Evolutionary conservation across 148 eudicot genomes (phyloP).

Genomic region (Tetragonia tetragonoides): DNA sequence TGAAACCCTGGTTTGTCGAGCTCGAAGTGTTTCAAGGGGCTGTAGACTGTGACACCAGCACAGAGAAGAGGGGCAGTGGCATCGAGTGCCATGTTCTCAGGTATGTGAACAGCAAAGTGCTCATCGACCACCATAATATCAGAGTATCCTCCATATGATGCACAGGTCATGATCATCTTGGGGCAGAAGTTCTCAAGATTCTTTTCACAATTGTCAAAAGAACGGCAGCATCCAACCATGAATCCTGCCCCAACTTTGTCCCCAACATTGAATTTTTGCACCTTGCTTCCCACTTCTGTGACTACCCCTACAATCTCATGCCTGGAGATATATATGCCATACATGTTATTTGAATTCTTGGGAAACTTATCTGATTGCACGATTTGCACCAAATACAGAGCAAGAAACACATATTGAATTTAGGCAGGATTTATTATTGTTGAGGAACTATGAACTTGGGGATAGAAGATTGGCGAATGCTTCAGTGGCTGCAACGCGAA

Average conservation of each 20-base stretch:
- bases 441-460: no score
- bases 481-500: no score
- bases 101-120: conserved; percentile 22
- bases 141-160: conserved; percentile 22
- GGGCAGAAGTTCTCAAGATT: conserved; percentile 28
- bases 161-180: conserved; percentile 12
- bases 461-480: no score
- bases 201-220: conserved; percentile 16
- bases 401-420: no score
- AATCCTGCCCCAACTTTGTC: conserved; percentile 31
- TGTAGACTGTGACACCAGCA: conserved; percentile 31
- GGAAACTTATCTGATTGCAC: no score
- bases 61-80: conserved; percentile 27
- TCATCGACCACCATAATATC: conserved; percentile 25
- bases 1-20: conserved; percentile 30
- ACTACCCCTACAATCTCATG: conserved; percentile 32
- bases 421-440: no score
- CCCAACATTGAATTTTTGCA: conserved; percentile 24
- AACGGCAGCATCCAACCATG: conserved; percentile 25
- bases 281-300: conserved; percentile 25
- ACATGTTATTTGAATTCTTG: no score
- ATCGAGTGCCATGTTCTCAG: conserved; percentile 21
- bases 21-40: conserved; percentile 22
- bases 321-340: not conserved
- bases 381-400: no score